Conservation (phyloP, 495 filamentous ascomycete species). For the Talaromyces wortmannii region DNA sequence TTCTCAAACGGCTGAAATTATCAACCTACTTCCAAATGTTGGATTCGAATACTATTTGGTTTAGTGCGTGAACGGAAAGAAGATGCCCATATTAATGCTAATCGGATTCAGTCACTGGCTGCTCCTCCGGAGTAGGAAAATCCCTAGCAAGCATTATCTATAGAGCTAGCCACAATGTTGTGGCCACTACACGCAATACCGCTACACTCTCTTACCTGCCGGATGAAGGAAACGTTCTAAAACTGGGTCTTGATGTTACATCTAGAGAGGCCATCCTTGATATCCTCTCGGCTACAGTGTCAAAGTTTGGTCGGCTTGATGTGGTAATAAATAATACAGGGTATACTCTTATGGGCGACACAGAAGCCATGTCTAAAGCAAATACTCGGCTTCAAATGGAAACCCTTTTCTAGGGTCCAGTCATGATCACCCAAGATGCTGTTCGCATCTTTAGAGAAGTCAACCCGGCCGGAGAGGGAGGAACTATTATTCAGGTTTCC, state of each 20-base stretch:
- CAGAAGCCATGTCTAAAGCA: slow-evolving; percentile 33
- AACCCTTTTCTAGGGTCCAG: slow-evolving; percentile 49
- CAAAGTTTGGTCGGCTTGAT: slow-evolving; percentile 34
- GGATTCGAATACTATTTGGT: too few relatives aligned
- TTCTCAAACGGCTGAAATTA: too few relatives aligned
- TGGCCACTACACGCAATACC: slow-evolving; percentile 40
- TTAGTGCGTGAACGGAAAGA: too few relatives aligned
- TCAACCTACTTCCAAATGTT: too few relatives aligned
- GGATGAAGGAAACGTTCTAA: slow-evolving; percentile 26
- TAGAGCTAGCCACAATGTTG: slow-evolving; percentile 32
- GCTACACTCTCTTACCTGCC: slow-evolving; percentile 29
- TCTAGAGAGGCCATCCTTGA: slow-evolving; percentile 23
- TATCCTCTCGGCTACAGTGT: slow-evolving; percentile 19
- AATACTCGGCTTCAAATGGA: slow-evolving; percentile 37
- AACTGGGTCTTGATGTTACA: slow-evolving; percentile 36
- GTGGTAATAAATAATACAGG: slow-evolving; percentile 54
- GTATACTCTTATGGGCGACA: slow-evolving; percentile 29
- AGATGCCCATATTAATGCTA: too few relatives aligned
- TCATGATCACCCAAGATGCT: slow-evolving; percentile 33
- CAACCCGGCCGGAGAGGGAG: slow-evolving; percentile 26
- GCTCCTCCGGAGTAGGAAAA: slow-evolving; percentile 33
- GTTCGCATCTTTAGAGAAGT: slow-evolving; percentile 38
- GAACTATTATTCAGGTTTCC: slow-evolving; percentile 46
- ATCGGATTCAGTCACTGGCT: slow-evolving; percentile 22
- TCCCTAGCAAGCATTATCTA: slow-evolving; percentile 30